These are phyloP conservation scores for Neohortaea acidophila DNA, from an alignment of 495 filamentous ascomycete genomes.

Conservation along the genomic window DNA sequence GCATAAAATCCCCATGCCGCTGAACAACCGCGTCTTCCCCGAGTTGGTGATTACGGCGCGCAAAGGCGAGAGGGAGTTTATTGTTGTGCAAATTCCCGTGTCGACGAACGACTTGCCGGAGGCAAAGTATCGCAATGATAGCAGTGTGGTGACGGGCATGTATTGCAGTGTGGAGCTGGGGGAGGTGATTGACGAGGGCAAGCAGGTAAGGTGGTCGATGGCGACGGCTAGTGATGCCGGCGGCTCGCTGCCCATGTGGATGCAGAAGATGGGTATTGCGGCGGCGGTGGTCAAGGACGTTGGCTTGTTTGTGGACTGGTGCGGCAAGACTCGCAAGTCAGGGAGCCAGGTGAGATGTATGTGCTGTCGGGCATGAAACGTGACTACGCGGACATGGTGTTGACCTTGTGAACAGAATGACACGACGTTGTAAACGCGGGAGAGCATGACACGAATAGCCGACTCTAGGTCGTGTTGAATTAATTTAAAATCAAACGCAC, in stretches of 20 bases:
- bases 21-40: constrained; percentile 42
- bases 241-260: constrained; percentile 44
- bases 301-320: constrained; percentile 50
- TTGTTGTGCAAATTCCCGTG: constrained; percentile 28
- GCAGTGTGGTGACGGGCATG: constrained; percentile 9
- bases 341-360: too few relatives aligned
- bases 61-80: constrained; percentile 10
- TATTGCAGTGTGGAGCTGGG: constrained; percentile 52
- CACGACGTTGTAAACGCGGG: too few relatives aligned
- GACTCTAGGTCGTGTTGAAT: too few relatives aligned
- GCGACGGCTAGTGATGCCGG: constrained; percentile 33
- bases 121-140: constrained; percentile 13
- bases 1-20: constrained; percentile 33
- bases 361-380: too few relatives aligned
- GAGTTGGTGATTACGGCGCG: constrained; percentile 35
- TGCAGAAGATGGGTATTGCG: constrained; percentile 52
- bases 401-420: too few relatives aligned
- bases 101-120: constrained; percentile 30
- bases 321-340: too few relatives aligned
- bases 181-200: constrained; percentile 21
- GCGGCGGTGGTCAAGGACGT: constrained; percentile 57
- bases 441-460: too few relatives aligned
- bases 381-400: too few relatives aligned
- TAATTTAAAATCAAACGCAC: too few relatives aligned
- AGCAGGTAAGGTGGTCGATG: constrained; percentile 50